Evolutionary conservation across 2,329 filamentous ascomycete genomes (phyloP), one percentile per base, ranked within the genome.

Genomic region (Colletotrichum karsti): DNA sequence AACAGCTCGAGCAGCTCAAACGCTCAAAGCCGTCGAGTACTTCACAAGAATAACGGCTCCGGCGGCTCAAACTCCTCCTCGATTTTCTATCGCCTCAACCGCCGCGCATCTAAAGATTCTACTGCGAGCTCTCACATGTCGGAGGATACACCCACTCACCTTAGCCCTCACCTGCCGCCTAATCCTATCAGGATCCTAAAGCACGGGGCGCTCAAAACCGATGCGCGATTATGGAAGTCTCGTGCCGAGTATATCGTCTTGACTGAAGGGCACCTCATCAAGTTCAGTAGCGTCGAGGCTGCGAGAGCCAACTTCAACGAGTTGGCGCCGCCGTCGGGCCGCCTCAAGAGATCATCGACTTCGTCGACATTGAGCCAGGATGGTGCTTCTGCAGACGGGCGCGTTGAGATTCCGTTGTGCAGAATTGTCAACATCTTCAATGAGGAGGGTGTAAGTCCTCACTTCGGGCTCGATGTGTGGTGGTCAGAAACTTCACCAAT

Each of bases 381-480:
- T 68, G 72, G 75, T 5, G 72, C 75, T 10, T 71, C 76, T n/a
- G 73, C 78, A 46, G 80, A 83, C 51, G 71, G 80, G 62, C 80
- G 81, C 18, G 73, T 85, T 33, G 81, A 84, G 54, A 81, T 89
- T 7, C 84, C 86, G 0, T 75, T 88, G 7, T 80, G 83, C 15
- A 82, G 80, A 39, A 79, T 89, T 24, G 83, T 89, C 39, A 84
- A 87, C 3, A 82, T 82, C 2, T 88, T 87, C 69, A 82, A 81
- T 30, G 83, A 86, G 30, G 86, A 88, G 72, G 82, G 81, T 46
- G 81, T 81, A 1, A 80, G 82, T 51, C 81, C 84, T 12, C 81
- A 83, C 7, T 86, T 85, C 48, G 85, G 85, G 6, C 75, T 89
- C 56, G 87, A 89, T 72, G 79, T 88, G 2, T 89, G 86, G 86